Conservation (phyloP, 176 grass and related monocot genomes). For the Carex myosuroides region DNA sequence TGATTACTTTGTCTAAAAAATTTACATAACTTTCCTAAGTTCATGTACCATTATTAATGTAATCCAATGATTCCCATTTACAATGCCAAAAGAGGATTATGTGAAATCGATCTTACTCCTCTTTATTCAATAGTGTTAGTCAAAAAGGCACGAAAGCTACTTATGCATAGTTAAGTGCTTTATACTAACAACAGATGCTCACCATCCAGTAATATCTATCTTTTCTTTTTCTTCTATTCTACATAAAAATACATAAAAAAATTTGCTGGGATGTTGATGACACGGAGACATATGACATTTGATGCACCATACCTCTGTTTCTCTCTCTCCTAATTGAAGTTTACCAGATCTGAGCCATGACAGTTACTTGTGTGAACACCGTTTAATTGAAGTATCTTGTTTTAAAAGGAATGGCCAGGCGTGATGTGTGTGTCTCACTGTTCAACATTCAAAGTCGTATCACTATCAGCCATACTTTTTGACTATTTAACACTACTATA, state of each 20-base stretch:
- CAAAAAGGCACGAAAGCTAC: background rate
- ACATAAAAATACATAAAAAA: background rate
- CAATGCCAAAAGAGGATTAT: background rate
- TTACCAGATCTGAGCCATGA: background rate
- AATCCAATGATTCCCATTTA: background rate
- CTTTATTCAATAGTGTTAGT: background rate
- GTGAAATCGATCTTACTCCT: background rate
- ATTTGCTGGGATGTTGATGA: slow-evolving; percentile 28
- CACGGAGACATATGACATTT: slow-evolving; percentile 18
- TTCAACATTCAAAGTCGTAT: slow-evolving; percentile 24
- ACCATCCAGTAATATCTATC: background rate
- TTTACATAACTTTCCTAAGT: background rate
- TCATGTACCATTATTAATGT: background rate
- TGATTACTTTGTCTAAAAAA: background rate
- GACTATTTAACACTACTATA: slow-evolving; percentile 6
- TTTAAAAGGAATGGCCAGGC: slow-evolving; percentile 12
- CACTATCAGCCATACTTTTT: background rate
- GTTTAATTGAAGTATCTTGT: slow-evolving; percentile 8
- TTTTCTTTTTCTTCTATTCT: background rate
- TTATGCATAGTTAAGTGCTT: background rate
- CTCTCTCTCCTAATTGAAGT: background rate
- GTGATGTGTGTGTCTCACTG: slow-evolving; percentile 11
- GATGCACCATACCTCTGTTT: background rate
- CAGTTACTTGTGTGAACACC: slow-evolving; percentile 16
- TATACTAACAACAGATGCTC: background rate